These are phyloP conservation scores for Entomortierella parvispora DNA, from an alignment of 192 early-diverging fungal species.

Conservation along the genomic window DNA sequence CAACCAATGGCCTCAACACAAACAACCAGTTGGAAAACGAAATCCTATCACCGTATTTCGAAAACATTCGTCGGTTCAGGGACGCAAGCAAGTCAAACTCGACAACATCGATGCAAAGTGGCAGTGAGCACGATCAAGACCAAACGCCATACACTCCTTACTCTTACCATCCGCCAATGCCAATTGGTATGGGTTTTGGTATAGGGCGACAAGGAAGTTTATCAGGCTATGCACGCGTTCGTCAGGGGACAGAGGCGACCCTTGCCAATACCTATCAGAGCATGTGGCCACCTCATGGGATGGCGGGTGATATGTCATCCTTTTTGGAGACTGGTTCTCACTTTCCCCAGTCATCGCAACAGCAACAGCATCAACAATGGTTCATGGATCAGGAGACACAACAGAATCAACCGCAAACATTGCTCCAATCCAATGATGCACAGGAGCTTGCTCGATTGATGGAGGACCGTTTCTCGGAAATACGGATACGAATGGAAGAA, in stretches of 20 bases:
- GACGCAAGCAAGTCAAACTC: conserved; percentile 20
- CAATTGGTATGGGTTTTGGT: conserved; percentile 24
- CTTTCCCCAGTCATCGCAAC: conserved; percentile 2
- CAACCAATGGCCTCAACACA: background rate
- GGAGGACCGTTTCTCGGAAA: conserved; percentile 20
- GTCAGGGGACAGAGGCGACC: conserved; percentile 25
- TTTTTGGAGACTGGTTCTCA: background rate
- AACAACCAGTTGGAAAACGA: conserved; percentile 3
- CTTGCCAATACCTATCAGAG: conserved; percentile 32
- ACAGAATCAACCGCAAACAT: conserved; percentile 3
- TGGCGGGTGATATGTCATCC: background rate
- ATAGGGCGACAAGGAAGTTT: conserved; percentile 18
- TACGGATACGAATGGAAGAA: conserved; percentile 35
- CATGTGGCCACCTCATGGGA: conserved; percentile 12
- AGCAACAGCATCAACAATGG: conserved; percentile 13
- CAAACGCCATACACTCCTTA: conserved; percentile 3
- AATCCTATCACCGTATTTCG: conserved; percentile 34
- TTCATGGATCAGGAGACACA: background rate
- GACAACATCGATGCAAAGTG: conserved; percentile 8
- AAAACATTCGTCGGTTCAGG: conserved; percentile 30
- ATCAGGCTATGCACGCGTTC: background rate
- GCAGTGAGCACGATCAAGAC: background rate
- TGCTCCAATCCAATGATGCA: background rate
- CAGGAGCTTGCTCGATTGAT: conserved; percentile 24
- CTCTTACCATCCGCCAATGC: conserved; percentile 9